These are phyloP conservation scores for Pseudozyma sp. DNA, from an alignment of 1,284 basidiomycete species.

Conservation along the genomic window DNA sequence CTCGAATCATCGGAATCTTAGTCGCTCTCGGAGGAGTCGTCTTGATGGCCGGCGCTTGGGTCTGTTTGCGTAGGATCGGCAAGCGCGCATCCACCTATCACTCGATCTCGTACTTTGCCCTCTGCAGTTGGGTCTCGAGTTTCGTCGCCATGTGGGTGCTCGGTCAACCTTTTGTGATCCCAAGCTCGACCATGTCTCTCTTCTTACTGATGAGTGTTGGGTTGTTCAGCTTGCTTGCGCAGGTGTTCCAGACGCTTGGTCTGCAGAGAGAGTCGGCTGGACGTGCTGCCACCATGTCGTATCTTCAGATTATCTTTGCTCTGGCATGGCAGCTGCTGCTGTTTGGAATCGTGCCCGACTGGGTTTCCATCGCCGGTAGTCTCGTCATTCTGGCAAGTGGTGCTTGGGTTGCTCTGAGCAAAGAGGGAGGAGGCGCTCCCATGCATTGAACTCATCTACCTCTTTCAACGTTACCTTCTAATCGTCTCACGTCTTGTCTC, in stretches of 20 bases:
- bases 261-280: conserved; percentile 55
- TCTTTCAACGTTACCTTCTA: neutral
- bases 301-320: conserved; percentile 51
- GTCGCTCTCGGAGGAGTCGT: conserved; percentile 75
- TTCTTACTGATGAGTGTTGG: conserved; percentile 45
- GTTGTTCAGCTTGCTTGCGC: conserved; percentile 48
- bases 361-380: conserved; percentile 38
- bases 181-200: conserved; percentile 21
- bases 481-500: neutral
- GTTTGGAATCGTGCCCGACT: conserved; percentile 33
- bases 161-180: conserved; percentile 42
- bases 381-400: conserved; percentile 43
- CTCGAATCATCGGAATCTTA: conserved; percentile 67
- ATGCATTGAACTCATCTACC: conserved; percentile 16
- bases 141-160: conserved; percentile 65
- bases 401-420: conserved; percentile 41
- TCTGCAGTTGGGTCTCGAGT: conserved; percentile 75
- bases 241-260: conserved; percentile 54
- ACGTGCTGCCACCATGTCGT: conserved; percentile 48
- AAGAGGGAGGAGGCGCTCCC: conserved; percentile 21
- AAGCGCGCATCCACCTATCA: conserved; percentile 80
- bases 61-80: conserved; percentile 78
- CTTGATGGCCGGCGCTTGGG: conserved; percentile 77
- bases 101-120: conserved; percentile 77
- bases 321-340: conserved; percentile 40